These are phyloP conservation scores for Teunomyces kruisii DNA, from an alignment of 805 yeast genomes.

Conservation along the genomic window DNA sequence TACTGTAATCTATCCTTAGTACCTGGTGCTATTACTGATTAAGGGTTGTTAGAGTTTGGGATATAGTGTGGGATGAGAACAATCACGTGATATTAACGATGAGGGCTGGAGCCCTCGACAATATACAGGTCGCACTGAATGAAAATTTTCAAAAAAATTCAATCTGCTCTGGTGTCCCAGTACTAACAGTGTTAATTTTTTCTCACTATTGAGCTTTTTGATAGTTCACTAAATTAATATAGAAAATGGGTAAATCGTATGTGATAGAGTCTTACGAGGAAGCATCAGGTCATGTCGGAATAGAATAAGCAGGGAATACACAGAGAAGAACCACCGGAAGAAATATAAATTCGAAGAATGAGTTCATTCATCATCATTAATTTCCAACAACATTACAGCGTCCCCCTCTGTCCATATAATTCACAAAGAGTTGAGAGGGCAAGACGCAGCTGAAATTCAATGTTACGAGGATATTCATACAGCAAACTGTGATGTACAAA, in stretches of 20 bases:
- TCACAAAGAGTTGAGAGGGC: no score
- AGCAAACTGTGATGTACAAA: no score
- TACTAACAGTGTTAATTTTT: constrained; percentile 2
- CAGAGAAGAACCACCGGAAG: not conserved
- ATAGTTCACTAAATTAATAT: constrained; percentile 16
- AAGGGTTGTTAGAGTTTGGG: no score
- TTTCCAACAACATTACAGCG: not conserved
- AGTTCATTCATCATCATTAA: not conserved
- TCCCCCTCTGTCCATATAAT: no score
- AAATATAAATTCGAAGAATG: not conserved
- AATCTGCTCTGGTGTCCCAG: constrained; percentile 3
- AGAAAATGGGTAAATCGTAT: constrained; percentile 41
- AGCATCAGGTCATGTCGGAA: constrained; percentile 1
- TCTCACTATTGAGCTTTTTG: constrained; percentile 6
- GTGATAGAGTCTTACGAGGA: constrained; percentile 13
- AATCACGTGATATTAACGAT: not conserved
- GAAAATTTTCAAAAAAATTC: constrained; percentile 10
- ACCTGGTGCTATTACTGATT: no score
- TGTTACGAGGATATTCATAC: no score
- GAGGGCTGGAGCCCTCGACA: constrained; percentile 8
- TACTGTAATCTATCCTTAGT: not conserved
- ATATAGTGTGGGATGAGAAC: no score
- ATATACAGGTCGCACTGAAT: not conserved
- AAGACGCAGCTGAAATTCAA: no score
- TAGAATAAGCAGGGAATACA: not conserved